A percentile compares a stretch with the other conserved stretches of the same genome.
Evolutionary conservation across 306 rosid species (phyloP).

Genomic region (Dalbergia oliveri): DNA sequence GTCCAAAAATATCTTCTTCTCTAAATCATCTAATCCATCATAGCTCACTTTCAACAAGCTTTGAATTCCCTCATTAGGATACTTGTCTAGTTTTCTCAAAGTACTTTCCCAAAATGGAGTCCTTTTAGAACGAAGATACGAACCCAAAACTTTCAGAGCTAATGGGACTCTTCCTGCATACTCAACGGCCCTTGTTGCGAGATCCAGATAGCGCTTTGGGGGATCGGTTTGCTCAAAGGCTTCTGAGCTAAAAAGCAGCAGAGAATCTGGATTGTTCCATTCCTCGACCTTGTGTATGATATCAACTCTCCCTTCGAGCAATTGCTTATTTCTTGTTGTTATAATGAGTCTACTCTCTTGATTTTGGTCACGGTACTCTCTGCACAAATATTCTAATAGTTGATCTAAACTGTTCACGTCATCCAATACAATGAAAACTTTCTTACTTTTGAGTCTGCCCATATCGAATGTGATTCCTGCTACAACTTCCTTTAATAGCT

Average conservation of each 20-base stretch:
- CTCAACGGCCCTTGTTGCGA: neutral
- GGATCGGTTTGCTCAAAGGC: slow-evolving; percentile 25
- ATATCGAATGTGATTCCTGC: neutral
- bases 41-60: neutral
- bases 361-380: neutral
- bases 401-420: neutral
- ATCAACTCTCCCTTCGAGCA: slow-evolving; percentile 9
- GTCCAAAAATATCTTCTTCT: slow-evolving; percentile 34
- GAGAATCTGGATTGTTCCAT: neutral
- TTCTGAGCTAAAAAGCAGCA: slow-evolving; percentile 16
- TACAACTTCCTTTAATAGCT: slow-evolving; percentile 7
- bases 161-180: slow-evolving; percentile 42
- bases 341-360: slow-evolving; percentile 24
- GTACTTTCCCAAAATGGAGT: neutral
- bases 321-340: slow-evolving; percentile 29
- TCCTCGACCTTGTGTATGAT: neutral
- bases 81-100: neutral
- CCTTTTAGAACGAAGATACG: neutral
- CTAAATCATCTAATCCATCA: slow-evolving; percentile 5
- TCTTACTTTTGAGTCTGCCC: slow-evolving; percentile 21
- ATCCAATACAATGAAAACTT: slow-evolving; percentile 42
- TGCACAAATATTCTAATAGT: slow-evolving; percentile 18
- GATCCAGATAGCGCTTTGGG: neutral
- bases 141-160: slow-evolving; percentile 46
- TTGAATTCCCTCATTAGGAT: slow-evolving; percentile 1